Percentiles rank a stretch among this genome's conserved stretches.
phyloP scores from a whole-genome alignment of 2,329 filamentous ascomycete species.

The Epichloe sp. region DNA sequence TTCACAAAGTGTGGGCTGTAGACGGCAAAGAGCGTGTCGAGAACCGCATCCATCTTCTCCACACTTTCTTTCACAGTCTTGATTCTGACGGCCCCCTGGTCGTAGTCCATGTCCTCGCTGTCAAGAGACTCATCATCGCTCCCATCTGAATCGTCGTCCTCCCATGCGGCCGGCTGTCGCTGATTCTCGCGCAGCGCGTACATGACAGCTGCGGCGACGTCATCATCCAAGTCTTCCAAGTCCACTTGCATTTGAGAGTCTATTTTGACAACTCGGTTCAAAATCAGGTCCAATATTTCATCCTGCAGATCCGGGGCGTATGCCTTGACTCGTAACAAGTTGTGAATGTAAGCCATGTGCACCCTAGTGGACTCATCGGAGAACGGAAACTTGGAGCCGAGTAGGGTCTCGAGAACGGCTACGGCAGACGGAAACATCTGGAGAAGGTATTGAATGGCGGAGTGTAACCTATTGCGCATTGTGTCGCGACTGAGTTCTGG shows the following conservation, averaged over 20 bases:
- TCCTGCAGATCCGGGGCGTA: conserved; percentile 69
- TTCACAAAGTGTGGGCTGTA: conserved; percentile 62
- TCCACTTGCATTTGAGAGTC: conserved; percentile 93
- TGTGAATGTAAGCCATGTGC: conserved; percentile 82
- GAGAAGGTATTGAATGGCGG: conserved; percentile 61
- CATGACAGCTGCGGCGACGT: conserved; percentile 62
- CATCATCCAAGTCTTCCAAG: conserved; percentile 83
- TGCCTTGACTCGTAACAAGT: conserved; percentile 62
- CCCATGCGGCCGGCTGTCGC: conserved; percentile 19
- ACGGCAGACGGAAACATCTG: conserved; percentile 71
- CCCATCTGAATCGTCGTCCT: conserved; percentile 42
- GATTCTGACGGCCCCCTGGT: conserved; percentile 49
- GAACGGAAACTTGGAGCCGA: conserved; percentile 60
- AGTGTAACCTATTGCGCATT: conserved; percentile 64
- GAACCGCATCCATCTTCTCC: conserved; percentile 79
- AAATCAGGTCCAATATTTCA: conserved; percentile 71
- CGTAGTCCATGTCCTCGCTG: conserved; percentile 55
- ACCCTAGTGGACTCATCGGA: conserved; percentile 61
- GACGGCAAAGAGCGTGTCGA: conserved; percentile 76
- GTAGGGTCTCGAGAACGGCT: conserved; percentile 51
- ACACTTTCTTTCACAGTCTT: conserved; percentile 69
- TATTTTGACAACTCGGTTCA: conserved; percentile 79
- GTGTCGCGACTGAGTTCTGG: conserved; percentile 46
- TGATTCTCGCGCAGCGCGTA: conserved; percentile 27
- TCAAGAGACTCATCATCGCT: conserved; percentile 60